phyloP scores from a whole-genome alignment of 2,329 filamentous ascomycete genomes.

The Ceratocystis diversiconidia region DNA sequence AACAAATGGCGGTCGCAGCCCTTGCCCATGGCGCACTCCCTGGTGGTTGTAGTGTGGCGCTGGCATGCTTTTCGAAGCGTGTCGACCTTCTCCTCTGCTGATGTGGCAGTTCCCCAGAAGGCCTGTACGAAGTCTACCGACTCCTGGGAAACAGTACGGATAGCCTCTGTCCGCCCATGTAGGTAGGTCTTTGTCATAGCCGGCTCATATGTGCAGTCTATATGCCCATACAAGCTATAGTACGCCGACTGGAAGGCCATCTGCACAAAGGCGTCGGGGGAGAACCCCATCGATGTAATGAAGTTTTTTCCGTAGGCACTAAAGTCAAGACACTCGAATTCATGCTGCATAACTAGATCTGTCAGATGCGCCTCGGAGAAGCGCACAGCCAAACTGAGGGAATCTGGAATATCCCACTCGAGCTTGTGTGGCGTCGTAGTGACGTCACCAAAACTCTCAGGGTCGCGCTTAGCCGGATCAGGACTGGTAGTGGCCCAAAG shows the following conservation, averaged over 20 bases:
- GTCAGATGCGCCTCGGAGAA: constrained; percentile 92
- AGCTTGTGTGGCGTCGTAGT: constrained; percentile 89
- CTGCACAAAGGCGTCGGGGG: constrained; percentile 91
- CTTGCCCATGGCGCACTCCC: constrained; percentile 74
- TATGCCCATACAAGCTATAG: constrained; percentile 84
- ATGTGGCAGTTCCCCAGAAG: constrained; percentile 79
- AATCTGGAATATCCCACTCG: constrained; percentile 93
- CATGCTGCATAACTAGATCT: constrained; percentile 90
- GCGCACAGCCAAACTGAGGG: constrained; percentile 76
- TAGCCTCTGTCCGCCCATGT: constrained; percentile 87
- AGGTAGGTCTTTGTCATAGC: constrained; percentile 95
- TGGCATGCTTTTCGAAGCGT: constrained; percentile 71
- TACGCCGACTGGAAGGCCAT: constrained; percentile 99
- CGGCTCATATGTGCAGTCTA: constrained; percentile 93
- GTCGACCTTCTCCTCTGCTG: constrained; percentile 69
- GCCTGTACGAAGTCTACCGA: constrained; percentile 79
- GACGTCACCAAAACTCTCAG: constrained; percentile 81
- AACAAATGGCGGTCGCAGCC: constrained; percentile 90
- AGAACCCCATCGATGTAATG: constrained; percentile 93
- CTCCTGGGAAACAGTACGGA: constrained; percentile 71
- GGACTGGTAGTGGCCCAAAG: constrained; percentile 85
- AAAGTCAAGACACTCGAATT: constrained; percentile 88
- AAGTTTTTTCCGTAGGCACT: constrained; percentile 87
- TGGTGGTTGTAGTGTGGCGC: constrained; percentile 66
- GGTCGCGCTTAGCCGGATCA: constrained; percentile 83